Evolutionary conservation across 805 yeast genomes (phyloP).

Genomic region (Candida silvicultrix): DNA sequence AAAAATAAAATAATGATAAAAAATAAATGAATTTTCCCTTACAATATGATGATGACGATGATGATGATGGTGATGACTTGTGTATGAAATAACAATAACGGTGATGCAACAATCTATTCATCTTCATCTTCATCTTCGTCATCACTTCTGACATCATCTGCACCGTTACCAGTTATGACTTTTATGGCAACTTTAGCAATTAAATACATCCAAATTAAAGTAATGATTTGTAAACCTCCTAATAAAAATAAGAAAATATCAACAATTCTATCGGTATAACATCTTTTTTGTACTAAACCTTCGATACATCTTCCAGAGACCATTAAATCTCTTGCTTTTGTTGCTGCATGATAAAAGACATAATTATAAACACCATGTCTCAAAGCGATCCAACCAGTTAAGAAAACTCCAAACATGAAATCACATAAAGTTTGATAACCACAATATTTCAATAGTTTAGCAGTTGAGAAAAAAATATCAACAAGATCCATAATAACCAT

Average conservation of each 20-base stretch:
- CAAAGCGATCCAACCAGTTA: constrained; percentile 60
- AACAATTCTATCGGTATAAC: constrained; percentile 43
- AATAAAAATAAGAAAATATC: constrained; percentile 46
- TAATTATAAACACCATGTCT: constrained; percentile 74
- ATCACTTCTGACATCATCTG: constrained; percentile 86
- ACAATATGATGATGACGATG: too few relatives aligned
- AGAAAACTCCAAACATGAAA: constrained; percentile 56
- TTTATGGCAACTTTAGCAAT: constrained; percentile 64
- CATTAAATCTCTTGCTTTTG: constrained; percentile 40
- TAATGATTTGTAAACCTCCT: constrained; percentile 59
- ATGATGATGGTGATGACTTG: too few relatives aligned
- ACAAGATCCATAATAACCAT: constrained; percentile 78
- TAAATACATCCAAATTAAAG: constrained; percentile 68
- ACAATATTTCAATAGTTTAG: constrained; percentile 73
- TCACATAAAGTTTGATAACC: constrained; percentile 61
- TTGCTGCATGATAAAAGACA: constrained; percentile 52
- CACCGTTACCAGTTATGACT: constrained; percentile 66
- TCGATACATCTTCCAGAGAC: constrained; percentile 34
- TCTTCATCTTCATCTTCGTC: constrained; percentile 45
- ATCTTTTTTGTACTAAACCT: constrained; percentile 31
- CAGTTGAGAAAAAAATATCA: constrained; percentile 64
- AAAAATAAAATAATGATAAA: too few relatives aligned
- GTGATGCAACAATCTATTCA: neutral
- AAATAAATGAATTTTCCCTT: too few relatives aligned
- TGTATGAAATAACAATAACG: too few relatives aligned